Percentiles rank a stretch among this genome's conserved stretches.
Evolutionary conservation across 768 basidiomycete species (phyloP).

Genomic region (Suillus tomentosus): DNA sequence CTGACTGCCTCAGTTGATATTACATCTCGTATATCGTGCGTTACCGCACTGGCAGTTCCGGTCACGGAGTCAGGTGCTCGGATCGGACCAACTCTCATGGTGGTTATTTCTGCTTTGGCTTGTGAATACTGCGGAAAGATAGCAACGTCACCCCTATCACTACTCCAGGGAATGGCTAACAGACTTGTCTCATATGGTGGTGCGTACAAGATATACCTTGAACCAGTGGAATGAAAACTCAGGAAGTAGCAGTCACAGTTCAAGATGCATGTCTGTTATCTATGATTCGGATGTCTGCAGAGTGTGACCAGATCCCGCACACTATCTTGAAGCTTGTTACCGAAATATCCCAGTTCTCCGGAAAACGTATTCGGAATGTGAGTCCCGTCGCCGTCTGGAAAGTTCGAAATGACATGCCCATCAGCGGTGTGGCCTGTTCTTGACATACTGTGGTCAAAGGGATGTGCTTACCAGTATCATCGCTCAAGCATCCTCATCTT

Average conservation of each 20-base stretch:
- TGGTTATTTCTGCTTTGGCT: slow-evolving; percentile 69
- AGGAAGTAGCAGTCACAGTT: slow-evolving; percentile 51
- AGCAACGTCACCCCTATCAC: slow-evolving; percentile 49
- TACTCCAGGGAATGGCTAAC: slow-evolving; percentile 48
- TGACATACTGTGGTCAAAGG: slow-evolving; percentile 47
- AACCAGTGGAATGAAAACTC: slow-evolving; percentile 5
- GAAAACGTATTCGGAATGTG: slow-evolving; percentile 63
- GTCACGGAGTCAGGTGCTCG: slow-evolving; percentile 40
- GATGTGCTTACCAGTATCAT: slow-evolving; percentile 49
- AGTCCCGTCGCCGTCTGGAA: slow-evolving; percentile 14
- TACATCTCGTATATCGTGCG: slow-evolving; percentile 45
- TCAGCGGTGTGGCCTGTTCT: slow-evolving; percentile 75
- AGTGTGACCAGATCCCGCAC: slow-evolving; percentile 55
- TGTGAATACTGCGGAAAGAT: slow-evolving; percentile 58
- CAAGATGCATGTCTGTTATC: slow-evolving; percentile 74
- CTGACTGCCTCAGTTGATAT: slow-evolving; percentile 34
- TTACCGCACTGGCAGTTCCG: slow-evolving; percentile 47
- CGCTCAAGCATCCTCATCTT: slow-evolving; percentile 49
- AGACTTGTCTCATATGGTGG: slow-evolving; percentile 45
- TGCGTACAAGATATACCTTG: slow-evolving; percentile 35
- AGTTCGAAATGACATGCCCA: background rate
- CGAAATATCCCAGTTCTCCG: slow-evolving; percentile 43
- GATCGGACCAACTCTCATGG: slow-evolving; percentile 60
- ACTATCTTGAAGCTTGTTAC: slow-evolving; percentile 45
- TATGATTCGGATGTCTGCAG: slow-evolving; percentile 66